Conservation (phyloP, 257 asterid genomes). For the Capsicum rhomboideum region DNA sequence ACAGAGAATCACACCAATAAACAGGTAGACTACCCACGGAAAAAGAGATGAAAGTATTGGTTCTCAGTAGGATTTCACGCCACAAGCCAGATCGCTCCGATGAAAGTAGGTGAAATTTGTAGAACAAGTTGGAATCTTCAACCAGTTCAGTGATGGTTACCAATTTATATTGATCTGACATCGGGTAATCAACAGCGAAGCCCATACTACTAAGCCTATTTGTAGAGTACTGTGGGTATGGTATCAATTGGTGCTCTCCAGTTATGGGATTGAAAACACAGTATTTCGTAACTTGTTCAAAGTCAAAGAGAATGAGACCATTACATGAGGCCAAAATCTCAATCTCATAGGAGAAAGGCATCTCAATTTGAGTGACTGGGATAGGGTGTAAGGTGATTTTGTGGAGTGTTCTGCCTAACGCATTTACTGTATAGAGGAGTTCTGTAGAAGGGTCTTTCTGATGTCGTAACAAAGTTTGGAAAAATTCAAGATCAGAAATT, state of each 20-base stretch:
- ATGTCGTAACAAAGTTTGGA: background rate
- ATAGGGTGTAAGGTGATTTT: background rate
- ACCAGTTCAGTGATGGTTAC: background rate
- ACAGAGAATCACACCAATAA: background rate
- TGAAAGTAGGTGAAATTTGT: background rate
- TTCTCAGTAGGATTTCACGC: background rate
- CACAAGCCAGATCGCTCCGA: background rate
- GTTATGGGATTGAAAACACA: background rate
- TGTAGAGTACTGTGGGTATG: background rate
- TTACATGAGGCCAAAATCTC: background rate
- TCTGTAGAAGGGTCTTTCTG: background rate
- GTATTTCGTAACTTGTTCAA: background rate
- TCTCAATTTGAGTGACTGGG: background rate
- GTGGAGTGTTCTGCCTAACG: background rate
- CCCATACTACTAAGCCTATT: background rate
- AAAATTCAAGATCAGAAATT: background rate
- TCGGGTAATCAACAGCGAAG: background rate
- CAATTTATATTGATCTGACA: background rate
- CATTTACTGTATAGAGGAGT: background rate
- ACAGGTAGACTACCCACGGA: background rate
- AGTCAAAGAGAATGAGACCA: background rate
- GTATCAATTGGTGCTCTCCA: background rate
- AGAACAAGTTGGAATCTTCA: background rate
- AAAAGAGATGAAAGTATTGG: background rate
- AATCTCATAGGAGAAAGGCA: background rate